Evolutionary conservation across 495 filamentous ascomycete genomes (phyloP), one percentile per base, ranked within the genome.

Genomic region (Barbatosphaeria neglecta): DNA sequence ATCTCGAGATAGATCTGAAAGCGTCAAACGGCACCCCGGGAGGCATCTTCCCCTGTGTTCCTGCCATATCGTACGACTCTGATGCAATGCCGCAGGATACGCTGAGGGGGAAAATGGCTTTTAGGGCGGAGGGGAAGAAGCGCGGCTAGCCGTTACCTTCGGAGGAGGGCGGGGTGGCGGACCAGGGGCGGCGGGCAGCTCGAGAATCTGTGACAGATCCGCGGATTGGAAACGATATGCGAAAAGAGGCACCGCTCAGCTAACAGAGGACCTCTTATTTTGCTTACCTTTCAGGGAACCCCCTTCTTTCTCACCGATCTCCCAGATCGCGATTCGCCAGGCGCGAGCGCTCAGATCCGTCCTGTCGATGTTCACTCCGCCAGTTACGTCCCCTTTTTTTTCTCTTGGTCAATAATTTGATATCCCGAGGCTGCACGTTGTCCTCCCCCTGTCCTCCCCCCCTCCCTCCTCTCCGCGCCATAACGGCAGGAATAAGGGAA

Each of bases 111-210:
- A 35, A 11, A 15, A n/a, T 4, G 13, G 11, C 24, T 9, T 25
- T 9, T 25, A 4, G 9, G 24, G 4, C 24, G 4, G 9, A 25
- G 24, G 24, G n/a, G n/a, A n/a, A 25, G 24, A 3, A 31, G 28
- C 28, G 28, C 28, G 28, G 28, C 28, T 31, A 31, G 24, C 24
- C 24, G n/a, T n/a, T n/a, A n/a, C n/a, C 24, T 25, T 25, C 24
- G 24, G 24, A 15, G 28, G 28, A 33, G 28, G 28, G 3, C 6
- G 15, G 28, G 15, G 6, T 13, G 31, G 31, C 13, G 15, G 15
- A 35, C 31, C 15, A n/a, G 31, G 31, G 31, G 72, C 69, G 2
- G 81, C 70, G 16, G 87, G 66, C 0, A 79, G 78, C 56, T 83
- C 76, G 0, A 82, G 83, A 43, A 35, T 37, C 47, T 56, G 53